phyloP scores from a whole-genome alignment of 2,329 filamentous ascomycete genomes.

The Colletotrichum sp. region DNA sequence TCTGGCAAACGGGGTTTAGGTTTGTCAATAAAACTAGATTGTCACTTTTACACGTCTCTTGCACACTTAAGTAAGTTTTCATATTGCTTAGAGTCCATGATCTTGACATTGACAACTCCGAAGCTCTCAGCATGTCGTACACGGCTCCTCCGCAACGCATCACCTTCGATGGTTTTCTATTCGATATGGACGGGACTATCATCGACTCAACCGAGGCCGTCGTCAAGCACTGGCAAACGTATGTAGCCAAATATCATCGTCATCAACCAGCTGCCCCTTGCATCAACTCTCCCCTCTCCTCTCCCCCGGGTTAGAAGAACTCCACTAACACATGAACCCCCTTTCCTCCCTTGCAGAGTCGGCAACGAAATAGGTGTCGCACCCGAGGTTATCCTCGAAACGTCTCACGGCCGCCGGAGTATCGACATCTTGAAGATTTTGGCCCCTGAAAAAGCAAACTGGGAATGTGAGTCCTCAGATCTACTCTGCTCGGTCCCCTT shows the following conservation, averaged over 20 bases:
- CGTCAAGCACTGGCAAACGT: constrained; percentile 78
- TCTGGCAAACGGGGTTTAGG: background rate
- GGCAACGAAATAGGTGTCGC: constrained; percentile 84
- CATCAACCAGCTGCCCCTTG: background rate
- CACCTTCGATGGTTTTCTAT: constrained; percentile 62
- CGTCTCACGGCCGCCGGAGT: constrained; percentile 87
- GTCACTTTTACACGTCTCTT: background rate
- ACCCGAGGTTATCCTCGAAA: constrained; percentile 83
- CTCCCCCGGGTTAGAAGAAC: background rate
- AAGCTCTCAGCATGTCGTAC: constrained; percentile 10
- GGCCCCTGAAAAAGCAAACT: constrained; percentile 84
- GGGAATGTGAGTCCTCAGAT: constrained; percentile 75
- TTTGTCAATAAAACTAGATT: background rate
- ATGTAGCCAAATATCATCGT: constrained; percentile 30
- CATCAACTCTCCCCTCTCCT: background rate
- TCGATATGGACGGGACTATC: constrained; percentile 84
- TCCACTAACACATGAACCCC: constrained; percentile 13
- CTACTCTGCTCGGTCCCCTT: constrained; percentile 2
- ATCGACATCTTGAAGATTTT: constrained; percentile 86
- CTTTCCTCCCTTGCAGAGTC: constrained; percentile 54
- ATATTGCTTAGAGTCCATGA: background rate
- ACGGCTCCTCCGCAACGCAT: constrained; percentile 17
- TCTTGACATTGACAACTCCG: background rate
- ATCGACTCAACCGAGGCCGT: constrained; percentile 83
- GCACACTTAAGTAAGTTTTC: background rate